Conservation (phyloP, 495 filamentous ascomycete genomes). For the Aspergillus funiculosus region DNA sequence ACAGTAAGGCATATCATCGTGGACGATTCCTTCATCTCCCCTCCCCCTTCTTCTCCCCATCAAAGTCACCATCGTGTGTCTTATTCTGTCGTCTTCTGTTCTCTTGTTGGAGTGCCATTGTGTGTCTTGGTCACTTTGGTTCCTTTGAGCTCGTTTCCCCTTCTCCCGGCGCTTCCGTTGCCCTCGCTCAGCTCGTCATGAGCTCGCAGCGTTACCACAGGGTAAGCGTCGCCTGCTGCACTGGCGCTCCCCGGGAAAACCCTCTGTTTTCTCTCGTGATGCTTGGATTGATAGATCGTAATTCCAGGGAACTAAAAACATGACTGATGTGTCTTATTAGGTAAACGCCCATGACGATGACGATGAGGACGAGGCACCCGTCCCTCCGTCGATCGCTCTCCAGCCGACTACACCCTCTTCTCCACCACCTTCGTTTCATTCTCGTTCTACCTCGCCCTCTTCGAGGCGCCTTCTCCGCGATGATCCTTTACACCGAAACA, state of each 20-base stretch:
- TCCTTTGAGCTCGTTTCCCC: conserved; percentile 2
- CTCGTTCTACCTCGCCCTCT: conserved; percentile 68
- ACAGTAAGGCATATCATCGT: conserved; percentile 8
- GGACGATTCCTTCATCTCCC: conserved; percentile 16
- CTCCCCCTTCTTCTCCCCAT: conserved; percentile 19
- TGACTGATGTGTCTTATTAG: conserved; percentile 28
- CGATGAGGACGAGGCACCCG: conserved; percentile 40
- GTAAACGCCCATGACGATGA: conserved; percentile 50
- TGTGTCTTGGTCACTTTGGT: not conserved
- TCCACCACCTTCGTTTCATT: conserved; percentile 91
- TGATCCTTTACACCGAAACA: conserved; percentile 44
- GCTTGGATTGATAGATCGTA: too few species aligned
- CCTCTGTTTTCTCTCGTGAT: not conserved
- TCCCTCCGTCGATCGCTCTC: conserved; percentile 35
- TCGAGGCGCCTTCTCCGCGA: conserved; percentile 49
- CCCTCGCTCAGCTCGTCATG: conserved; percentile 50
- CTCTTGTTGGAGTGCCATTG: not conserved
- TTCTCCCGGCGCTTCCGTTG: conserved; percentile 15
- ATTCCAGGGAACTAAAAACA: not conserved
- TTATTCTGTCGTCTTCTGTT: conserved; percentile 11
- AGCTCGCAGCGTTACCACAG: conserved; percentile 83
- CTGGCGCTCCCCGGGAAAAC: too few species aligned
- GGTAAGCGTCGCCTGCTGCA: conserved; percentile 49
- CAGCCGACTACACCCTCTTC: conserved; percentile 66
- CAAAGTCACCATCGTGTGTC: conserved; percentile 22